phyloP scores from a whole-genome alignment of 441 rosid species.

The Viola pubescens region DNA sequence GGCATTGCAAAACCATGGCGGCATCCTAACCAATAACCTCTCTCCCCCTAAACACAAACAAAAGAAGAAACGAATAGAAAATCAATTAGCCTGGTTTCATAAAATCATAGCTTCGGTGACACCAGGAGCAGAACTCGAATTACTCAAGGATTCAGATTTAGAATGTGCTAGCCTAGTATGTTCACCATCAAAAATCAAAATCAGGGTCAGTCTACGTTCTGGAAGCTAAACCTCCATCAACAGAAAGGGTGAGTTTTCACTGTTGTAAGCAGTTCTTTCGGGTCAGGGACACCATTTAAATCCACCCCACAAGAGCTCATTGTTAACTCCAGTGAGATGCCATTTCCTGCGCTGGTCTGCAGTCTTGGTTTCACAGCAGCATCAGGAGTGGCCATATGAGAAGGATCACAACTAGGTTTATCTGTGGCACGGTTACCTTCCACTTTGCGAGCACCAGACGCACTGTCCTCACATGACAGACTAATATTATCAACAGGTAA shows the following conservation, averaged over 20 bases:
- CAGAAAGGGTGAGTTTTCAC: slow-evolving; percentile 4
- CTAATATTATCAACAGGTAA: slow-evolving; percentile 10
- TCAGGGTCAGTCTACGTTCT: slow-evolving; percentile 4
- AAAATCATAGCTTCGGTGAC: slow-evolving; percentile 24
- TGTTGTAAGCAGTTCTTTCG: slow-evolving; percentile 4
- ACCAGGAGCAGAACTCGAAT: slow-evolving; percentile 18
- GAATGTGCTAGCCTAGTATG: neutral
- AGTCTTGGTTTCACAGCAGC: slow-evolving; percentile 2
- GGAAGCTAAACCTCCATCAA: slow-evolving; percentile 10
- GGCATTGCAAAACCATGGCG: neutral
- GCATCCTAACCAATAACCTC: slow-evolving; percentile 6
- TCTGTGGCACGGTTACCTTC: neutral
- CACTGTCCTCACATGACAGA: slow-evolving; percentile 8
- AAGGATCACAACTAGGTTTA: neutral
- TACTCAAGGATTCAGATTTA: slow-evolving; percentile 17
- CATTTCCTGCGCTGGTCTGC: slow-evolving; percentile 3
- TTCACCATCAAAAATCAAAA: slow-evolving; percentile 18
- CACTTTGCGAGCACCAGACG: slow-evolving; percentile 8
- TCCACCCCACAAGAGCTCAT: slow-evolving; percentile 8
- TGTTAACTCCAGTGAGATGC: neutral
- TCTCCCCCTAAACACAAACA: slow-evolving; percentile 2
- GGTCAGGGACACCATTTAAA: slow-evolving; percentile 4
- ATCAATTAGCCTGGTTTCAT: slow-evolving; percentile 30
- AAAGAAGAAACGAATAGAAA: slow-evolving; percentile 1
- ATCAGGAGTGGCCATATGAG: slow-evolving; percentile 5